Base-by-base conservation (phyloP, 306 rosid species). In the Fragaria nilgerrensis region DNA sequence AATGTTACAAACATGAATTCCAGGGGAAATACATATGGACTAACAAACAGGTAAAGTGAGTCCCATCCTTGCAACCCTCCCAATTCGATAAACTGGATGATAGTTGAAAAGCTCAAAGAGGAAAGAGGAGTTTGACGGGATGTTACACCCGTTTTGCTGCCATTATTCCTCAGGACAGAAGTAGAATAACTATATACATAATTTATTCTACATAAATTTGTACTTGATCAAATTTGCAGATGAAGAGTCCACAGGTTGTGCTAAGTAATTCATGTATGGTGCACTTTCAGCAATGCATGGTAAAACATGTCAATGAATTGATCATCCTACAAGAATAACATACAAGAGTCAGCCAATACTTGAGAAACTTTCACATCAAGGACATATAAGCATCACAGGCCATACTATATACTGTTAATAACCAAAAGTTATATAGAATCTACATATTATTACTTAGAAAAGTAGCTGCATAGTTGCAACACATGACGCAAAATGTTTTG, bases 291-390 rank as follows among this genome's bases (percentile, higher is more conserved):
- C 86, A 94, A 71, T 56, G 90, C 80, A 83, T 89, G 91, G 78
- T 88, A 79, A 70, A 94, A 74, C 95, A 85, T 83, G 80, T 92
- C 97, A 29, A 94, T 82, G 85, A 94, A 92, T 83, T 88, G 91
- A 83, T 90, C 98, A 53, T 94, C 97, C 98, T 94, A 77, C 75
- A 80, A 43, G 52, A 70, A 79, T 7, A 70, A 25, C 53, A 50
- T 37, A 39, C 83, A 48, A 45, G 37, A 86, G 79, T 79, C 41
- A 76, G 78, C 58, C 29, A 76, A 74, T 68, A 19, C 58, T 9
- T 63, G 32, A 48, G 27, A 66, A 56, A 74, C 41, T 45, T 68
- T 62, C 20, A 71, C 44, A 36, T 53, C 58, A 41, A 53, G 52
- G 45, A 50, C 47, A 64, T 50, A 23, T 55, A 49, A 64, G 47